Conservation (phyloP, 305 asterid genomes). For the Stenogyne calaminthoides region DNA sequence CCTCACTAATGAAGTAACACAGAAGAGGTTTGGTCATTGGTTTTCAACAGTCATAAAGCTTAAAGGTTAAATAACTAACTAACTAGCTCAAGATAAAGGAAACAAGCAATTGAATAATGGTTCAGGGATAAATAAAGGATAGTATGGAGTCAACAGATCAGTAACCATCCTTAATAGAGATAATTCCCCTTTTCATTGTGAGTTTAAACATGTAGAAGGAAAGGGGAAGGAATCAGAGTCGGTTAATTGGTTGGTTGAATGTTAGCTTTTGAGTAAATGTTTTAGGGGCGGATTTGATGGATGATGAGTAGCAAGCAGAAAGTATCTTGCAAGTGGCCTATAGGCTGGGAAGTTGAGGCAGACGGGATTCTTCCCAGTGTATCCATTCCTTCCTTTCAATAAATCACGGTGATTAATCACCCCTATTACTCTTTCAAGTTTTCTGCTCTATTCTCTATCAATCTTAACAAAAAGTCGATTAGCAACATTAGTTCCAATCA, state of each 20-base stretch:
- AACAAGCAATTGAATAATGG: background rate
- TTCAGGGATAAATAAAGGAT: background rate
- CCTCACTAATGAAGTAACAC: background rate
- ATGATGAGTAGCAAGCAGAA: background rate
- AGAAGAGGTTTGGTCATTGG: background rate
- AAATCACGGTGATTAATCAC: background rate
- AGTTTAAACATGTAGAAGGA: background rate
- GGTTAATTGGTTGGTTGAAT: background rate
- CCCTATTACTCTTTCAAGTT: background rate
- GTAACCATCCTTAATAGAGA: background rate
- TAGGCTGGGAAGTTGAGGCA: background rate
- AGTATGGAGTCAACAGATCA: background rate
- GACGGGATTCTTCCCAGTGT: background rate
- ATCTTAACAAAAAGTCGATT: background rate
- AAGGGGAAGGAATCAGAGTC: background rate
- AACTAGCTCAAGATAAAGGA: background rate
- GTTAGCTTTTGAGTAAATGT: background rate
- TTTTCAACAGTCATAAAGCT: background rate
- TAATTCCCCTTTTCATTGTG: background rate
- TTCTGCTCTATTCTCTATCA: background rate
- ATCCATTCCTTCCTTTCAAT: background rate
- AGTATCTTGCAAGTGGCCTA: background rate
- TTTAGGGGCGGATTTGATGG: background rate
- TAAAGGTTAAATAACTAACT: background rate
- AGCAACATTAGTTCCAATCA: background rate